Conservation (phyloP, 805 yeast genomes). For the Phaffomyces antillensis region DNA sequence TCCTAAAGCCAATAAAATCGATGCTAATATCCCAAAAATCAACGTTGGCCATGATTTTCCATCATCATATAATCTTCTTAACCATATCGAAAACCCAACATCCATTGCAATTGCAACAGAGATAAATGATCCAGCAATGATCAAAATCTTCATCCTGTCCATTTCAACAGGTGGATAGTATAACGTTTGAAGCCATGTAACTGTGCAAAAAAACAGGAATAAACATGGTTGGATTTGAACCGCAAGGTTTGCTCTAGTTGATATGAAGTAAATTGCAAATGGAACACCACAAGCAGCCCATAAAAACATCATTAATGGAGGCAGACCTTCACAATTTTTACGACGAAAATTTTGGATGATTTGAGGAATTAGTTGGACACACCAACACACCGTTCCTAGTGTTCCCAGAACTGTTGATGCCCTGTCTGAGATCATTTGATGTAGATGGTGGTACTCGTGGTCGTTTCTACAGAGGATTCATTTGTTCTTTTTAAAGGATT, state of each 20-base stretch:
- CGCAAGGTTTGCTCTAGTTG: constrained; percentile 66
- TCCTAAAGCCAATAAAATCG: constrained; percentile 70
- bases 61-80: constrained; percentile 47
- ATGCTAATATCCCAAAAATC: constrained; percentile 75
- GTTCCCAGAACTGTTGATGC: constrained; percentile 79
- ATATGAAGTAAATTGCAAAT: constrained; percentile 74
- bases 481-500: too few relatives aligned
- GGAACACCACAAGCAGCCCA: constrained; percentile 82
- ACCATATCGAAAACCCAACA: constrained; percentile 63
- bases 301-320: constrained; percentile 78
- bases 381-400: constrained; percentile 88
- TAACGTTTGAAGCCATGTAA: constrained; percentile 63
- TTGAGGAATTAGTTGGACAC: constrained; percentile 85
- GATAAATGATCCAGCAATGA: constrained; percentile 32
- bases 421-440: constrained; percentile 21
- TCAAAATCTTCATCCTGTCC: constrained; percentile 30
- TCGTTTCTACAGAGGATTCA: too few relatives aligned
- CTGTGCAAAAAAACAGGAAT: constrained; percentile 62
- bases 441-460: neutral
- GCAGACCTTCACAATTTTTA: constrained; percentile 81
- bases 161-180: constrained; percentile 67
- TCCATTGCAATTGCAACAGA: constrained; percentile 50
- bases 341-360: constrained; percentile 63
- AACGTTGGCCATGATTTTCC: constrained; percentile 70
- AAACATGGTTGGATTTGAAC: constrained; percentile 83